Percentiles rank a stretch among this genome's conserved stretches.
These are phyloP conservation scores for Mytilinidion resinicola DNA, from an alignment of 495 filamentous ascomycete genomes.

Conservation along the genomic window DNA sequence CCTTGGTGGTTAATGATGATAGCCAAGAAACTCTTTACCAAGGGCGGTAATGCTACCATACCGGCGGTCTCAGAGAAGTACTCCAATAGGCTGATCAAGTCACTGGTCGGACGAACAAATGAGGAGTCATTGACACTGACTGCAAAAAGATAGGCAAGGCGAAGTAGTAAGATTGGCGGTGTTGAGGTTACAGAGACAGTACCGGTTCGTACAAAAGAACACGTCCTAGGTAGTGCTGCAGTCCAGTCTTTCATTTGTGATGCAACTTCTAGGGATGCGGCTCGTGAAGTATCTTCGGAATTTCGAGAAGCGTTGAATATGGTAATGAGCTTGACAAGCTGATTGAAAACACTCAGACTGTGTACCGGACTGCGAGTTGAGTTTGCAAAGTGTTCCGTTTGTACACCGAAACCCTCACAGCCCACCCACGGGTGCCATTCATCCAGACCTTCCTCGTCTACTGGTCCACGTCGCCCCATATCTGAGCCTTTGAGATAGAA, in stretches of 20 bases:
- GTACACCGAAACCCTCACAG: conserved; percentile 39
- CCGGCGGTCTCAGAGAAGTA: no score
- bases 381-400: conserved; percentile 30
- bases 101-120: background rate
- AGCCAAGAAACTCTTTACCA: background rate
- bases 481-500: conserved; percentile 50
- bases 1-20: background rate
- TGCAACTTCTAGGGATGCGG: background rate
- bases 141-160: conserved; percentile 1
- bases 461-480: conserved; percentile 38
- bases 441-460: conserved; percentile 60
- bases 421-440: conserved; percentile 68
- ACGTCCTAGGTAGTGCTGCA: conserved; percentile 7
- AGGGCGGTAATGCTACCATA: no score
- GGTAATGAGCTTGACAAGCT: conserved; percentile 44
- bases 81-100: no score
- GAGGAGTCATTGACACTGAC: background rate
- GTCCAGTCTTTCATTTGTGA: conserved; percentile 9
- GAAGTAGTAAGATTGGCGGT: conserved; percentile 13
- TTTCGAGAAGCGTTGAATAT: conserved; percentile 35
- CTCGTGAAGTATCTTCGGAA: background rate
- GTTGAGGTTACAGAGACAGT: background rate
- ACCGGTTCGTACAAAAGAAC: conserved; percentile 5
- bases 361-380: conserved; percentile 46
- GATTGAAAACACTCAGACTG: conserved; percentile 60